These are phyloP conservation scores for Peronosclerospora sorghi DNA, from an alignment of 352 stramenopile species.

Conservation along the genomic window DNA sequence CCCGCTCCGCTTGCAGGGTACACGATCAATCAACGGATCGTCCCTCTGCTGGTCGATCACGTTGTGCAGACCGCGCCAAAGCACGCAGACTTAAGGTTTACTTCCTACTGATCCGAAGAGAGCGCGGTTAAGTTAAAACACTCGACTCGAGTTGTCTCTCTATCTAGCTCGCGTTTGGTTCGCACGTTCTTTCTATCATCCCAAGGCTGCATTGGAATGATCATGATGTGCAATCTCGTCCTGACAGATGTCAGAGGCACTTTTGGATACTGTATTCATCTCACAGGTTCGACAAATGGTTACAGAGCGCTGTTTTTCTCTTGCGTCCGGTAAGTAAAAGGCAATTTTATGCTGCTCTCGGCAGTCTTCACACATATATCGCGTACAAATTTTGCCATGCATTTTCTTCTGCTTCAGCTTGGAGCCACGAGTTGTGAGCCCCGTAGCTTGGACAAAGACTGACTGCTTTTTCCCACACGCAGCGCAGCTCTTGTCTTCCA, in stretches of 20 bases:
- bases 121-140: too few species aligned
- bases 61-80: slow-evolving; percentile 36
- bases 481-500: not conserved
- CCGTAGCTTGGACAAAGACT: slow-evolving; percentile 13
- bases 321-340: slow-evolving; percentile 15
- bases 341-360: slow-evolving; percentile 29
- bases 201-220: too few species aligned
- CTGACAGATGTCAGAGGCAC: slow-evolving; percentile 12
- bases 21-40: too few species aligned
- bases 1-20: slow-evolving; percentile 49
- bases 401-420: slow-evolving; percentile 16
- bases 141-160: too few species aligned
- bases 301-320: slow-evolving; percentile 17
- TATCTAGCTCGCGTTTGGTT: too few species aligned
- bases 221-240: slow-evolving; percentile 14
- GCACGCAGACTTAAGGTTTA: slow-evolving; percentile 45
- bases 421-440: slow-evolving; percentile 7
- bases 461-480: slow-evolving; percentile 9
- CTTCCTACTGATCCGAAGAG: slow-evolving; percentile 20
- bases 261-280: too few species aligned
- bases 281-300: slow-evolving; percentile 22
- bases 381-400: slow-evolving; percentile 29
- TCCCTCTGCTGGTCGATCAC: slow-evolving; percentile 58
- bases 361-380: slow-evolving; percentile 35
- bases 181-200: too few species aligned